phyloP scores from a whole-genome alignment of 208 protist species.

The Acanthamoeba healyi region DNA sequence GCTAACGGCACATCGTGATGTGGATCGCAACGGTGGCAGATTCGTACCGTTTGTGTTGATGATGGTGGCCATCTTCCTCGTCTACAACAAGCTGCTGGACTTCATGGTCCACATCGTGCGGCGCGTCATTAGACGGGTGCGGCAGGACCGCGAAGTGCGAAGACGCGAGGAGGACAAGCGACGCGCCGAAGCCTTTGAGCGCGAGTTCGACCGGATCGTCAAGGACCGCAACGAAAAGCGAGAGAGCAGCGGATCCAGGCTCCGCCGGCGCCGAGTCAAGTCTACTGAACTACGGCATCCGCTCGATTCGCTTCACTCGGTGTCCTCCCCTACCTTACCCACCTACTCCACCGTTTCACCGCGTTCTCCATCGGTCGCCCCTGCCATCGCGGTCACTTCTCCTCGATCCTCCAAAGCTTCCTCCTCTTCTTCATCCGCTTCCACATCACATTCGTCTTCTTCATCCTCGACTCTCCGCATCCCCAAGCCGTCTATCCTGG shows the following conservation, averaged over 20 bases:
- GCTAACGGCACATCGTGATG: too few species aligned
- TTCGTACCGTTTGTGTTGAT: conserved; percentile 62
- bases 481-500: background rate
- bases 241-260: background rate
- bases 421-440: background rate
- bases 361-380: background rate
- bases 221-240: conserved; percentile 1
- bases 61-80: conserved; percentile 72
- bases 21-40: background rate
- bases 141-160: background rate
- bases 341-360: background rate
- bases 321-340: background rate
- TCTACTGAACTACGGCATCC: background rate
- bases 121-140: background rate
- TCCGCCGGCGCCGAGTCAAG: background rate
- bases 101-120: background rate
- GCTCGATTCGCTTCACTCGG: background rate
- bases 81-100: conserved; percentile 32
- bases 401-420: background rate
- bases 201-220: background rate
- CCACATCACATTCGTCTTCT: background rate
- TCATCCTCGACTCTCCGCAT: background rate
- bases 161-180: conserved; percentile 11
- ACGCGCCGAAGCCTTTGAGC: background rate
- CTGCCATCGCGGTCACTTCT: background rate